A percentile compares a stretch with the other conserved stretches of the same genome.
phyloP scores from a whole-genome alignment of 257 asterid species.

The Plantago ovata region DNA sequence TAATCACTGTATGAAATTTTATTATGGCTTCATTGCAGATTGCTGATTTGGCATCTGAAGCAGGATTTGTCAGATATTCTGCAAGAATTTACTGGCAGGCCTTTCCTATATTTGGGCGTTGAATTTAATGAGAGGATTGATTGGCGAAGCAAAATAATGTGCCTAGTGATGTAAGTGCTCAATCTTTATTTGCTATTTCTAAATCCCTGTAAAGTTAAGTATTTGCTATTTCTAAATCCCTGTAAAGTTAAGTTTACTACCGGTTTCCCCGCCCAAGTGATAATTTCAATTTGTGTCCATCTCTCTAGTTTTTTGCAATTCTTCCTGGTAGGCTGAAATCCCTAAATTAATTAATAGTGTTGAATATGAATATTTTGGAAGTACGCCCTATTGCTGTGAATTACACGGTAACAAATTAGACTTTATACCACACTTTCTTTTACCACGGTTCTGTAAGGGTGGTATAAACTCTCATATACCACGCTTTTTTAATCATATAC shows the following conservation, averaged over 20 bases:
- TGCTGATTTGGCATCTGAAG: conserved; percentile 65
- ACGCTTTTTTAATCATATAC: too few species aligned
- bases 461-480: too few species aligned
- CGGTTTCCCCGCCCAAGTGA: not conserved
- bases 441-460: too few species aligned
- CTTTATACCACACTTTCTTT: too few species aligned
- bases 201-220: not conserved
- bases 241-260: conserved; percentile 2
- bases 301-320: conserved; percentile 4
- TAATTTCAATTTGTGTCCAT: conserved; percentile 9
- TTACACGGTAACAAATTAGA: too few species aligned
- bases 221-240: conserved; percentile 9
- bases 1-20: not conserved
- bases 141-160: conserved; percentile 58
- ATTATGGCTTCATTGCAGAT: conserved; percentile 42
- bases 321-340: not conserved
- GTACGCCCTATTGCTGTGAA: not conserved
- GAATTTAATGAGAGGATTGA: conserved; percentile 55
- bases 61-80: conserved; percentile 50
- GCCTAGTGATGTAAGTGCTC: conserved; percentile 56
- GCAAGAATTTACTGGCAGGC: conserved; percentile 45
- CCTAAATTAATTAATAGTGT: too few species aligned
- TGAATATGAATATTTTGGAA: not conserved
- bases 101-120: conserved; percentile 45
- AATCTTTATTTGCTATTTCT: conserved; percentile 12